A percentile compares a stretch with the other conserved stretches of the same genome.
Evolutionary conservation across 495 filamentous ascomycete genomes (phyloP).

Genomic region (Podospora pseudocomata): DNA sequence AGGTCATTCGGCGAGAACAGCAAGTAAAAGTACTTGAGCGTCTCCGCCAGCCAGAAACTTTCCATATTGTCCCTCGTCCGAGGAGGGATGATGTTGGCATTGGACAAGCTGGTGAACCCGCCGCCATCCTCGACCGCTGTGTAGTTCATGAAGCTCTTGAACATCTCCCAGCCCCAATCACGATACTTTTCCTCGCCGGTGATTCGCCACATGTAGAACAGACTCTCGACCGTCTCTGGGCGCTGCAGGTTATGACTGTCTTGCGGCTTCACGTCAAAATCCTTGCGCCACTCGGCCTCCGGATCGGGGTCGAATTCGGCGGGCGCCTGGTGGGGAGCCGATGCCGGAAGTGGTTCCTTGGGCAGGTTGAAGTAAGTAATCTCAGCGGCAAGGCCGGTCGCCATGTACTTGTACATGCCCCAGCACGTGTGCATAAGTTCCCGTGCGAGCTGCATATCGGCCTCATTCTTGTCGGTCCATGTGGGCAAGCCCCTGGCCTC

Average conservation of each 20-base stretch:
- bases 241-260: constrained; percentile 94
- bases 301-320: constrained; percentile 46
- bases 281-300: constrained; percentile 62
- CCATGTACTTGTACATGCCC: constrained; percentile 87
- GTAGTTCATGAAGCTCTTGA: constrained; percentile 82
- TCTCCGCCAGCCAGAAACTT: constrained; percentile 96
- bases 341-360: constrained; percentile 56
- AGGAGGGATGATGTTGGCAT: constrained; percentile 68
- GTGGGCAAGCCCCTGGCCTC: constrained; percentile 65
- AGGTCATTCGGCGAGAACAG: constrained; percentile 84
- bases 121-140: constrained; percentile 70
- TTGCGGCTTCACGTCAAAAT: constrained; percentile 68
- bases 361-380: constrained; percentile 83
- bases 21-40: constrained; percentile 95
- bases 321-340: constrained; percentile 46
- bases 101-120: constrained; percentile 76
- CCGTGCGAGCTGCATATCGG: constrained; percentile 77
- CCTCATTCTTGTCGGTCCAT: constrained; percentile 78
- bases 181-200: constrained; percentile 88
- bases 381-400: constrained; percentile 85
- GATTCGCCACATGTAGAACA: constrained; percentile 99
- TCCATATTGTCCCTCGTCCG: constrained; percentile 77
- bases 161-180: constrained; percentile 98
- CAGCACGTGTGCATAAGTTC: constrained; percentile 97
- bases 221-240: constrained; percentile 88